Evolutionary conservation across 2,329 filamentous ascomycete genomes (phyloP).

Genomic region (Ascochyta koolunga): DNA sequence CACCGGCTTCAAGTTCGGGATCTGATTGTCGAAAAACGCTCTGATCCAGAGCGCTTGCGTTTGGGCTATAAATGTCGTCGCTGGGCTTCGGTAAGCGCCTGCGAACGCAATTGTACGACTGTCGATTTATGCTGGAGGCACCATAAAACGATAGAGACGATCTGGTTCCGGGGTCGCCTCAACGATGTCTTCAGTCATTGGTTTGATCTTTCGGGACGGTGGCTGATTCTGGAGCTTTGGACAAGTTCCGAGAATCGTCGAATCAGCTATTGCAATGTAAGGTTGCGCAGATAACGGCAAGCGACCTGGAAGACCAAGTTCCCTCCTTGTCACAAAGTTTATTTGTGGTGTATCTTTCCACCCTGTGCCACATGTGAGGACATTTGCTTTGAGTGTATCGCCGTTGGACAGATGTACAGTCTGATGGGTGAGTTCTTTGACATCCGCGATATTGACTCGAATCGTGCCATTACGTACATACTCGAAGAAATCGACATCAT

Average conservation of each 20-base stretch:
- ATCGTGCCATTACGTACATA: conserved; percentile 61
- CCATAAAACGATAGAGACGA: conserved; percentile 54
- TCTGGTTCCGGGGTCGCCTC: conserved; percentile 38
- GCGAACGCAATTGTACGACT: conserved; percentile 50
- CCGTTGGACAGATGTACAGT: conserved; percentile 58
- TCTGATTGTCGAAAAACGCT: conserved; percentile 64
- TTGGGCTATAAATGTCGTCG: conserved; percentile 45
- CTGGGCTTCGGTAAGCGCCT: conserved; percentile 47
- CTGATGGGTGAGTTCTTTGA: conserved; percentile 55
- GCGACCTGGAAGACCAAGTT: conserved; percentile 35
- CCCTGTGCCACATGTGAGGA: conserved; percentile 62
- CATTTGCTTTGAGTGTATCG: conserved; percentile 54
- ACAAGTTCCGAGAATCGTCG: conserved; percentile 59
- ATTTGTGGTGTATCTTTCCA: conserved; percentile 63
- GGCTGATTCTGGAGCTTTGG: conserved; percentile 62
- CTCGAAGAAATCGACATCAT: conserved; percentile 62
- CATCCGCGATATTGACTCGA: conserved; percentile 61
- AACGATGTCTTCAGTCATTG: conserved; percentile 10
- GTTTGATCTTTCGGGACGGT: conserved; percentile 24
- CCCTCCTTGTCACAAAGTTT: conserved; percentile 51
- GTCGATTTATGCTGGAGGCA: conserved; percentile 42
- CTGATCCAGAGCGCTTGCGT: conserved; percentile 56
- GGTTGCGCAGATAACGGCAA: conserved; percentile 7
- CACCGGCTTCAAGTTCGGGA: conserved; percentile 35
- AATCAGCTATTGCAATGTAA: conserved; percentile 49